These are phyloP conservation scores for Microbotryum intermedium DNA, from an alignment of 1,284 basidiomycete species.

Conservation along the genomic window DNA sequence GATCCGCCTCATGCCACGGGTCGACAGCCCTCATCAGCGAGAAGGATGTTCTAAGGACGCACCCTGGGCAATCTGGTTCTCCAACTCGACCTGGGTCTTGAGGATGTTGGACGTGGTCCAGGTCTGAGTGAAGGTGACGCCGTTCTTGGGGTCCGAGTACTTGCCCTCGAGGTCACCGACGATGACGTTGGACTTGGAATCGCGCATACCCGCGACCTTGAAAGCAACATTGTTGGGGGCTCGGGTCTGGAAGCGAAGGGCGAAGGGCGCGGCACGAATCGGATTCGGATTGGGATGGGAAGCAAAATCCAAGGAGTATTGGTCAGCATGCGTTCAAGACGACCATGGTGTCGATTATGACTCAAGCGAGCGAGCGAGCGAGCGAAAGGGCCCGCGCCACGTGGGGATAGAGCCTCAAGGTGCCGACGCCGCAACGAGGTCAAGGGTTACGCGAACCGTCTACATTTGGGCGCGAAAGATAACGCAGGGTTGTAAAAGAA, in stretches of 20 bases:
- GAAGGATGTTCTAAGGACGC: neutral
- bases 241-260: conserved; percentile 86
- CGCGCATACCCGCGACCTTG: conserved; percentile 62
- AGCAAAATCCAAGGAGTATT: too few species aligned
- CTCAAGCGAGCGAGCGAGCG: too few species aligned
- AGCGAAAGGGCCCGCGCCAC: too few species aligned
- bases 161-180: conserved; percentile 75
- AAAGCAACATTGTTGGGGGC: conserved; percentile 55
- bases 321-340: too few species aligned
- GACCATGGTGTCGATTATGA: too few species aligned
- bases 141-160: conserved; percentile 80
- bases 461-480: too few species aligned
- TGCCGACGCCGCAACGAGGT: too few species aligned
- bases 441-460: too few species aligned
- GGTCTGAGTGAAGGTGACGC: conserved; percentile 79
- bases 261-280: too few species aligned
- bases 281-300: neutral
- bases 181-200: conserved; percentile 64
- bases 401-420: too few species aligned
- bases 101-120: conserved; percentile 91
- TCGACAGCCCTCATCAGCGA: neutral
- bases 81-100: conserved; percentile 81
- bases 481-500: too few species aligned
- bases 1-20: too few species aligned
- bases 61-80: conserved; percentile 93